phyloP scores from a whole-genome alignment of 208 protist species.

The Wallacemonas collosoma region DNA sequence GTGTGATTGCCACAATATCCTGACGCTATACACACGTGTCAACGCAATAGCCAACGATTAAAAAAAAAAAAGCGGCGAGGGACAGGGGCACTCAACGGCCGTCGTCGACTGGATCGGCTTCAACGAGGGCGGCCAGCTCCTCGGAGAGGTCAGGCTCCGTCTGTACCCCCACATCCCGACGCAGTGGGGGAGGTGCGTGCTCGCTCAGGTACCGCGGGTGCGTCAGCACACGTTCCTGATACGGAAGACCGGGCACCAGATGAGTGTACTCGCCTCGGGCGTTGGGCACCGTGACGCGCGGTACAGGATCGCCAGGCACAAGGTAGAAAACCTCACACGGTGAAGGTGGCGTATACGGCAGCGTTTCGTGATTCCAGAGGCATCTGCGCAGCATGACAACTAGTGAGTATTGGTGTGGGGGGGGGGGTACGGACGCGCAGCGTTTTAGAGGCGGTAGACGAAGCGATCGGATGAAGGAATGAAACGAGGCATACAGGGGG shows the following conservation, averaged over 20 bases:
- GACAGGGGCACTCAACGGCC: background rate
- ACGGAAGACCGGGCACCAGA: conserved; percentile 78
- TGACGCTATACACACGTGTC: background rate
- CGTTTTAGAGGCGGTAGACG: no score
- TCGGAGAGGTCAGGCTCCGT: conserved; percentile 34
- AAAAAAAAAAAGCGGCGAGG: conserved; percentile 16
- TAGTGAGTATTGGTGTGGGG: background rate
- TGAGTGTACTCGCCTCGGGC: conserved; percentile 70
- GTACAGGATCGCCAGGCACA: conserved; percentile 67
- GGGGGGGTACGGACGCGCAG: background rate
- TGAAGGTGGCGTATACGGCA: conserved; percentile 57
- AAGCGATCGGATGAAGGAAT: no score
- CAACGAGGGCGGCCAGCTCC: background rate
- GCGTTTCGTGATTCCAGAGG: conserved; percentile 67
- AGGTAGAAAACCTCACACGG: conserved; percentile 83
- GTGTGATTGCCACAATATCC: background rate
- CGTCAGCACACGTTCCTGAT: conserved; percentile 49
- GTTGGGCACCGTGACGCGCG: conserved; percentile 69
- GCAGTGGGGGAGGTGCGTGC: conserved; percentile 51
- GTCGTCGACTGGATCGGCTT: background rate
- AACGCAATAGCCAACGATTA: background rate
- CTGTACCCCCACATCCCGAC: conserved; percentile 23
- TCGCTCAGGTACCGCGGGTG: conserved; percentile 43
- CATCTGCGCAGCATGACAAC: conserved; percentile 26
- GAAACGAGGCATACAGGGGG: no score